A percentile compares a stretch with the other conserved stretches of the same genome.
These are phyloP conservation scores for Hippophae tibetana DNA, from an alignment of 306 rosid species.

Conservation along the genomic window DNA sequence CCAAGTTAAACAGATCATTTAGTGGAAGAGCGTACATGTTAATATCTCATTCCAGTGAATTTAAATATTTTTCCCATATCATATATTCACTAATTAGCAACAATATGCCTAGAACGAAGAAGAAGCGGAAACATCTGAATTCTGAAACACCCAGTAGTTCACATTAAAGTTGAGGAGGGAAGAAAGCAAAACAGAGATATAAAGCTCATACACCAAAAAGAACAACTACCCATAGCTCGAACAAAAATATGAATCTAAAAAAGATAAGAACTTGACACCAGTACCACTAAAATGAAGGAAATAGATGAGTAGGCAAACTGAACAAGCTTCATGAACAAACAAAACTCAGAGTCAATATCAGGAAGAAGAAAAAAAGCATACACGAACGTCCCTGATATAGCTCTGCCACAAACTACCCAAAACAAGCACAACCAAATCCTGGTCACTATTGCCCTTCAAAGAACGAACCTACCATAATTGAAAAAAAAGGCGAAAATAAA, in stretches of 20 bases:
- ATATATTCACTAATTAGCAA: neutral
- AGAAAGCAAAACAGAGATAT: neutral
- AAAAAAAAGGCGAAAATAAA: too few relatives aligned
- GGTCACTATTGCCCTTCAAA: too few relatives aligned
- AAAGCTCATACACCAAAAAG: slow-evolving; percentile 4
- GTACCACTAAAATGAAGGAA: too few relatives aligned
- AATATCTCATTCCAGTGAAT: neutral
- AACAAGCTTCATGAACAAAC: neutral
- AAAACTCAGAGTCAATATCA: slow-evolving; percentile 4
- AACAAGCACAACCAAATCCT: neutral
- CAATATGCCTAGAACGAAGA: neutral
- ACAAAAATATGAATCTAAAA: too few relatives aligned
- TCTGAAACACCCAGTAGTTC: neutral
- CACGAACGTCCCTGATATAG: slow-evolving; percentile 13
- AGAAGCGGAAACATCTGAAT: neutral
- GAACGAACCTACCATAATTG: too few relatives aligned
- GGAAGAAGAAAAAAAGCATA: slow-evolving; percentile 15
- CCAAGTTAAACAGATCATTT: neutral
- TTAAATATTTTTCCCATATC: neutral
- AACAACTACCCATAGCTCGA: neutral
- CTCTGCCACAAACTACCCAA: neutral
- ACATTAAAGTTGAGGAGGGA: neutral
- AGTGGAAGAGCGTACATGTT: neutral
- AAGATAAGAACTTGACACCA: too few relatives aligned
- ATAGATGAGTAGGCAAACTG: neutral